These are phyloP conservation scores for Earliella scabrosa DNA, from an alignment of 1,284 basidiomycete species.

Conservation along the genomic window DNA sequence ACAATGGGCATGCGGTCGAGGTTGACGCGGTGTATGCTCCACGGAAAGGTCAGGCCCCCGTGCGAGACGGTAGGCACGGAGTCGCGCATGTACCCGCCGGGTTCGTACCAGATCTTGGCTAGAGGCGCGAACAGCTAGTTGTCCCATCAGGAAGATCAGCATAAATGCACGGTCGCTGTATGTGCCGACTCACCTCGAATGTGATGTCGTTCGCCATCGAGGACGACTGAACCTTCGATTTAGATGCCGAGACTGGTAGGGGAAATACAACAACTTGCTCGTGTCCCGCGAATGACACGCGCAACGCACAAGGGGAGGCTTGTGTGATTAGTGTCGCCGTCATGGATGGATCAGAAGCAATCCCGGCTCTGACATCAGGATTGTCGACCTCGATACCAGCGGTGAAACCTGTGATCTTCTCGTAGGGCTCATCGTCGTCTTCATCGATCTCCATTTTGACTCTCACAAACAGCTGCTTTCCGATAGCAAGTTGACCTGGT, in stretches of 20 bases:
- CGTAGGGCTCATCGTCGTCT: background rate
- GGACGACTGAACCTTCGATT: background rate
- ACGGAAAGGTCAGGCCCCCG: constrained; percentile 24
- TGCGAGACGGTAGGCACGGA: background rate
- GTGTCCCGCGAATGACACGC: background rate
- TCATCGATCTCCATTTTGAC: background rate
- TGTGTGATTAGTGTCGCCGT: background rate
- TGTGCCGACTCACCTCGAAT: background rate
- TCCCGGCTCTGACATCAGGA: background rate
- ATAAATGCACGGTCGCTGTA: background rate
- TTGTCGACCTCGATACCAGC: background rate
- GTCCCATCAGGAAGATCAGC: background rate
- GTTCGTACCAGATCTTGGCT: background rate
- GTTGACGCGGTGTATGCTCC: constrained; percentile 39
- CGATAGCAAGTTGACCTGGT: too few relatives aligned
- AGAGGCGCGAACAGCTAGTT: background rate
- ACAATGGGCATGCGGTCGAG: constrained; percentile 42
- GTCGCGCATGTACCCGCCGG: background rate
- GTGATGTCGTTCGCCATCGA: background rate
- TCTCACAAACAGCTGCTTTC: background rate
- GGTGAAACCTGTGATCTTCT: background rate
- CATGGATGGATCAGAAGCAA: background rate
- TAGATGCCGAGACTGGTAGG: background rate
- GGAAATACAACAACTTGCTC: background rate
- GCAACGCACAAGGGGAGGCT: background rate